Evolutionary conservation across 2,329 filamentous ascomycete species (phyloP), one percentile per base, ranked within the genome.

Genomic region (Byssoonygena ceratinophila): DNA sequence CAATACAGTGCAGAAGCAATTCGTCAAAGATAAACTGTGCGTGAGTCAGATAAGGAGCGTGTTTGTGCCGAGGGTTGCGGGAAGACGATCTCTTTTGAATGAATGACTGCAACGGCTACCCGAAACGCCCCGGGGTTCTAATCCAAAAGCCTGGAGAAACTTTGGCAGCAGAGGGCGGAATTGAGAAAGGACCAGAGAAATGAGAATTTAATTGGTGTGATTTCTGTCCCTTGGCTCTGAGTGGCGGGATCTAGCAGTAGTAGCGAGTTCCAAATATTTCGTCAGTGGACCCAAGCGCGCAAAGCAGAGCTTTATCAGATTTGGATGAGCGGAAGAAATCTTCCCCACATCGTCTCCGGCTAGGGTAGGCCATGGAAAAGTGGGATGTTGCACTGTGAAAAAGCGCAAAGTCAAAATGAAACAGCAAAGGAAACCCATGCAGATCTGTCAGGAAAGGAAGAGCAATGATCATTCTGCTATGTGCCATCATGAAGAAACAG

Each of bases 281-380:
- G 36, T 22, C 36, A 40, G 20, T 50, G 39, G 34, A 37, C 18
- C 40, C 20, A 25, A 43, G 25, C 47, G 40, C 12, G n/a, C 40
- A 27, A 20, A 27, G 9, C 9, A n/a, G 18, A 20, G 23, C 22
- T 44, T 47, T 53, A 46, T 46, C 51, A 53, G 43, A 53, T 47
- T 34, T 53, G 51, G 51, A n/a, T 34, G 51, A 41, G 43, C 51
- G 44, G 44, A 53, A 46, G 36, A 43, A 41, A 27, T 43, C 37
- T 41, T 47, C 51, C 51, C 51, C 51, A 53, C 51, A 53, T 47
- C 14, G 51, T 34, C 34, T 25, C 43, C 43, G 51, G 51, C 40
- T 51, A 51, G 49, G 49, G 40, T 36, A 51, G 49, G 49, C 41
- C 25, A 37, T 20, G 32, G 40, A 27, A 45, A 45, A 27, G 49